Percentiles rank a stretch among this genome's conserved stretches.
phyloP scores from a whole-genome alignment of 2,329 filamentous ascomycete genomes.

The Septoria linicola region DNA sequence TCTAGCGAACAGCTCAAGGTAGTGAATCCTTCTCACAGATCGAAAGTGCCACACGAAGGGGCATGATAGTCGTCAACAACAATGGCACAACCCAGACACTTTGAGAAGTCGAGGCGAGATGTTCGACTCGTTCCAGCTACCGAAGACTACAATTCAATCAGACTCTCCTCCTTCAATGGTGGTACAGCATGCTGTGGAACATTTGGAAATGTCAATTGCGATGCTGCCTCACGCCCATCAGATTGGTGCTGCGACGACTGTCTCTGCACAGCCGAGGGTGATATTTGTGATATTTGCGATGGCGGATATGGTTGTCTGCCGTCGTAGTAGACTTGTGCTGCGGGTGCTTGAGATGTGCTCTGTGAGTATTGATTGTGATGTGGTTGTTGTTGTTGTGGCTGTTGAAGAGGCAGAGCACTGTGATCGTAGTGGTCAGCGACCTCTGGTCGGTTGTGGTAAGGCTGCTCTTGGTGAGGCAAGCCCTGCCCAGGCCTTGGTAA shows the following conservation, averaged over 20 bases:
- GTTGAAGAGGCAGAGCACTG: conserved; percentile 25
- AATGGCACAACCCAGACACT: too few relatives aligned
- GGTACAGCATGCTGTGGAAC: conserved; percentile 37
- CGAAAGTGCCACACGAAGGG: too few relatives aligned
- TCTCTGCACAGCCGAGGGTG: conserved; percentile 18
- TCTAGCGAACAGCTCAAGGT: too few relatives aligned
- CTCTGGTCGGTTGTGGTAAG: conserved; percentile 33
- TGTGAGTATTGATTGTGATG: conserved; percentile 34
- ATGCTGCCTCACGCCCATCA: conserved; percentile 14
- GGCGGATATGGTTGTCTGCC: conserved; percentile 19
- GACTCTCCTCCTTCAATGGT: conserved; percentile 38
- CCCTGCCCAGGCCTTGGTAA: conserved; percentile 34
- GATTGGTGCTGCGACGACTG: conserved; percentile 28
- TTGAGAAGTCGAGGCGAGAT: too few relatives aligned
- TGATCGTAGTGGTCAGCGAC: conserved; percentile 36
- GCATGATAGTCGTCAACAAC: too few relatives aligned
- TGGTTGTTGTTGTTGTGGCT: conserved; percentile 16
- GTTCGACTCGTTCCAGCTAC: too few relatives aligned
- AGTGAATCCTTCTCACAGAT: too few relatives aligned
- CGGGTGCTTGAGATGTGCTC: conserved; percentile 38
- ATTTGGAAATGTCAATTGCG: conserved; percentile 36
- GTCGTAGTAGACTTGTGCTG: conserved; percentile 31
- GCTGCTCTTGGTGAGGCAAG: conserved; percentile 35
- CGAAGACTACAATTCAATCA: conserved; percentile 34
- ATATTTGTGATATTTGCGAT: conserved; percentile 11